These are phyloP conservation scores for Entomortierella chlamydospora DNA, from an alignment of 192 early-diverging fungal genomes.

Conservation along the genomic window DNA sequence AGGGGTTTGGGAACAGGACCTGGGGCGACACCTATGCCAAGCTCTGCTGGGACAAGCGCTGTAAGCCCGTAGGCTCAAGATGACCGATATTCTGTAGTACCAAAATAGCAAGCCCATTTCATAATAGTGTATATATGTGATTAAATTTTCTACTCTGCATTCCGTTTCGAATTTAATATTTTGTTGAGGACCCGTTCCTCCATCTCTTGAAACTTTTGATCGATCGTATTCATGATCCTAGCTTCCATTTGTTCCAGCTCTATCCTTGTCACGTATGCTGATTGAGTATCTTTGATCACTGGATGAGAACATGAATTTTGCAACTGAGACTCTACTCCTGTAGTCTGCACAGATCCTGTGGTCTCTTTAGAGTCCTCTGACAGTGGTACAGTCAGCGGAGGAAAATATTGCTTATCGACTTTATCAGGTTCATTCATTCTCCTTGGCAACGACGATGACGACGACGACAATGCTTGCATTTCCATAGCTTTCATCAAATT, in stretches of 20 bases:
- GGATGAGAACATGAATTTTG: not conserved
- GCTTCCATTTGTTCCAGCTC: constrained; percentile 35
- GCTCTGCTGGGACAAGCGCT: not conserved
- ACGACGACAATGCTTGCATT: constrained; percentile 12
- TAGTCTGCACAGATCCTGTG: no score
- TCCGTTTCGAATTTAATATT: not conserved
- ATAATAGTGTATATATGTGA: not conserved
- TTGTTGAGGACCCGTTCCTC: constrained; percentile 31
- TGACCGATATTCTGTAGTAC: not conserved
- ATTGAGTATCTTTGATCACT: not conserved
- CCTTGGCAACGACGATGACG: not conserved
- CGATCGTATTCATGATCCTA: constrained; percentile 31
- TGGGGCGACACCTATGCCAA: not conserved
- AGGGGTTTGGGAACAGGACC: constrained; percentile 12
- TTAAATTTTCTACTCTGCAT: not conserved
- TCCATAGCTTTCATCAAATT: constrained; percentile 32
- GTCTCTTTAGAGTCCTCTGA: no score
- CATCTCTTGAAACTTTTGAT: constrained; percentile 23
- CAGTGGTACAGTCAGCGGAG: not conserved
- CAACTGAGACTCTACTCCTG: constrained; percentile 1
- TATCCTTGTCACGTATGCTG: constrained; percentile 23
- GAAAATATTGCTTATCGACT: not conserved
- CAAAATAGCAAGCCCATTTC: not conserved
- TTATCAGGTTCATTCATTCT: not conserved
- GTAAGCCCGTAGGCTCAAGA: not conserved